A percentile compares a stretch with the other conserved stretches of the same genome.
Conservation (phyloP, 2,329 filamentous ascomycete genomes). For the Fusarium staphyleae region DNA sequence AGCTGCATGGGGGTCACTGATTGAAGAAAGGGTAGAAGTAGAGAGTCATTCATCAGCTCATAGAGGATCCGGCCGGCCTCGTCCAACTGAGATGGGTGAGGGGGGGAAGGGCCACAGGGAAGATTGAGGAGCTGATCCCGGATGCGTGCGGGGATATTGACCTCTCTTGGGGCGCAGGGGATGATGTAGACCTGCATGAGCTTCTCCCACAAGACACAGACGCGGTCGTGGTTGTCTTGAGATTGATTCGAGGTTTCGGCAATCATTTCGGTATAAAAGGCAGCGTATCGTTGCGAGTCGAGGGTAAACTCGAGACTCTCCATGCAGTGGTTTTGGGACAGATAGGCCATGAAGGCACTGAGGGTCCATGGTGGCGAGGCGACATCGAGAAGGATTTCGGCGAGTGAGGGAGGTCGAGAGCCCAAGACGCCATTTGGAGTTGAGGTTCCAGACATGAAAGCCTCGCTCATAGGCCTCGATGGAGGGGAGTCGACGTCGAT, state of each 20-base stretch:
- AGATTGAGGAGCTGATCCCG: conserved; percentile 77
- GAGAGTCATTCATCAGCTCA: conserved; percentile 97
- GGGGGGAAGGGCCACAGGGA: conserved; percentile 66
- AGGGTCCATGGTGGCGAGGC: conserved; percentile 90
- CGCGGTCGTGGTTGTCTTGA: conserved; percentile 63
- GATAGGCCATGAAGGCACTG: conserved; percentile 92
- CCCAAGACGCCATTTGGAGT: conserved; percentile 45
- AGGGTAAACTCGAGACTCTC: conserved; percentile 97
- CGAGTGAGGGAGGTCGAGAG: conserved; percentile 69
- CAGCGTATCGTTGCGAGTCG: conserved; percentile 85
- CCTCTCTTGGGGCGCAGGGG: conserved; percentile 83
- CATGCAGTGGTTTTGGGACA: conserved; percentile 95
- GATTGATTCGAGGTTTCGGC: conserved; percentile 47
- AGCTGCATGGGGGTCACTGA: conserved; percentile 54
- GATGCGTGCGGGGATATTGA: conserved; percentile 87
- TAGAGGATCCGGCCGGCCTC: conserved; percentile 87
- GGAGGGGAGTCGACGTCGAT: conserved; percentile 51
- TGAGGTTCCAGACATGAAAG: conserved; percentile 53
- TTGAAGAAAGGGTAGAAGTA: conserved; percentile 90
- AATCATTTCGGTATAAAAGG: conserved; percentile 58
- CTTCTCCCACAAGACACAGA: conserved; percentile 85
- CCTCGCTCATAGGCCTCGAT: conserved; percentile 59
- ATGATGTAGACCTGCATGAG: conserved; percentile 90
- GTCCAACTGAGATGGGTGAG: conserved; percentile 77
- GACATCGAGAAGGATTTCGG: conserved; percentile 86